phyloP scores from a whole-genome alignment of 2,329 filamentous ascomycete genomes.

The Cladosporium phlei region DNA sequence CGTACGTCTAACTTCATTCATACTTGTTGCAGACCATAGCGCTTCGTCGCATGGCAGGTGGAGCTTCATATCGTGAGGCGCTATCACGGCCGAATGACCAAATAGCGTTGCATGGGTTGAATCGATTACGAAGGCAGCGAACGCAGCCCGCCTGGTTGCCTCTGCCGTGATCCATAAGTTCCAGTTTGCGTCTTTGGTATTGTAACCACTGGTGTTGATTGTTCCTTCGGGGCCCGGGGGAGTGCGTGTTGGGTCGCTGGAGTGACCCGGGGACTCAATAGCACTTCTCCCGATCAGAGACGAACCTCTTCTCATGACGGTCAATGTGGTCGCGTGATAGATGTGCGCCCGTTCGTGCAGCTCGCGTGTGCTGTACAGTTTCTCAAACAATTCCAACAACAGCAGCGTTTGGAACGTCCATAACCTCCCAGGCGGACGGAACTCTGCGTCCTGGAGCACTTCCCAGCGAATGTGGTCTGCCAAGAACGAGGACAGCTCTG shows the following conservation, averaged over 20 bases:
- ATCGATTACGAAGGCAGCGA: conserved; percentile 91
- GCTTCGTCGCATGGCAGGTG: conserved; percentile 89
- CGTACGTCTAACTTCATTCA: conserved; percentile 76
- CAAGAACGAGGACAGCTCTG: conserved; percentile 80
- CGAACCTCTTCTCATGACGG: conserved; percentile 87
- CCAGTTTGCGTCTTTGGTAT: conserved; percentile 87
- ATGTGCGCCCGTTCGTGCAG: conserved; percentile 94
- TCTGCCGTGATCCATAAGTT: conserved; percentile 94
- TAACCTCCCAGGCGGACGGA: conserved; percentile 84
- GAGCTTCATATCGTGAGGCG: conserved; percentile 88
- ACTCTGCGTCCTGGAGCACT: conserved; percentile 86
- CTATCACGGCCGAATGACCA: conserved; percentile 94
- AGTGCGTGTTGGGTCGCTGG: conserved; percentile 48
- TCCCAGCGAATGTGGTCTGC: conserved; percentile 94
- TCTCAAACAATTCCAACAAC: conserved; percentile 89
- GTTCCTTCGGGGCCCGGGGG: conserved; percentile 45
- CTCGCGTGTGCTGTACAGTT: conserved; percentile 91
- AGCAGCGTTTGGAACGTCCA: conserved; percentile 94
- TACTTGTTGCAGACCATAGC: conserved; percentile 85
- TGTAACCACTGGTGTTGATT: conserved; percentile 42
- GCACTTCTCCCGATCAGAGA: conserved; percentile 83
- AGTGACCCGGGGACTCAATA: conserved; percentile 70
- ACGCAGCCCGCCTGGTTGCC: conserved; percentile 81
- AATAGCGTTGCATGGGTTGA: conserved; percentile 98
- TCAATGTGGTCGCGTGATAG: conserved; percentile 92